Percentiles rank a stretch among this genome's conserved stretches.
phyloP scores from a whole-genome alignment of 495 filamentous ascomycete species.

The Sordaria brevicollis region DNA sequence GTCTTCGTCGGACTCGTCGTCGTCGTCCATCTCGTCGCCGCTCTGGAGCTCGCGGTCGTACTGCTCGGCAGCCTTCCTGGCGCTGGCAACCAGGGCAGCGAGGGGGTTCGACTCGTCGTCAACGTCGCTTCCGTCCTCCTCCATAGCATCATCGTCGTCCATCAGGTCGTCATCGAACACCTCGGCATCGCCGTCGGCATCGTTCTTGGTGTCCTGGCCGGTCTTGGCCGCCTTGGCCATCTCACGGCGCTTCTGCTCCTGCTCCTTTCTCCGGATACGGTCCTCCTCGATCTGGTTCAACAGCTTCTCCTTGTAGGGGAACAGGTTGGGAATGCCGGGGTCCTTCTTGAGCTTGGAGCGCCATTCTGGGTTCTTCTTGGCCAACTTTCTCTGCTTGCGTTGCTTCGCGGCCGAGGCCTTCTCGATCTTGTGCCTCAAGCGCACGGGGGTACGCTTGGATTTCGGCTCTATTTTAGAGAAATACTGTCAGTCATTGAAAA shows the following conservation, averaged over 20 bases:
- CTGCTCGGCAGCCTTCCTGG: constrained; percentile 70
- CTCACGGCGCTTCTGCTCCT: constrained; percentile 57
- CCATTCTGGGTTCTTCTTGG: constrained; percentile 96
- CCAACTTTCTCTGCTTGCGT: constrained; percentile 74
- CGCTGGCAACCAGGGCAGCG: constrained; percentile 87
- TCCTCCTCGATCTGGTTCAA: constrained; percentile 89
- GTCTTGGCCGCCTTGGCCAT: constrained; percentile 55
- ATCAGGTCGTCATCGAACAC: constrained; percentile 26
- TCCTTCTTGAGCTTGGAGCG: constrained; percentile 89
- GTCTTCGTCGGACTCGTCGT: constrained; percentile 49
- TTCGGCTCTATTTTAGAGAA: constrained; percentile 56
- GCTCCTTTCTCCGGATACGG: constrained; percentile 68
- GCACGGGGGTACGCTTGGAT: constrained; percentile 84
- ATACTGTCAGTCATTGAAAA: background rate
- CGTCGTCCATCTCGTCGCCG: constrained; percentile 49
- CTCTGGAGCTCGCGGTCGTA: constrained; percentile 57
- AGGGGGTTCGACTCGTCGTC: constrained; percentile 64
- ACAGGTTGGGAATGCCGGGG: constrained; percentile 92
- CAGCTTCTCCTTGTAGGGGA: constrained; percentile 94
- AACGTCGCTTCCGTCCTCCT: constrained; percentile 40
- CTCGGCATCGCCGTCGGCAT: constrained; percentile 34
- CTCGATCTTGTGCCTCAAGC: constrained; percentile 89
- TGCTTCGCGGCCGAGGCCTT: constrained; percentile 88
- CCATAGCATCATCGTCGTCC: constrained; percentile 25
- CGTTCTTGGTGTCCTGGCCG: constrained; percentile 25